A percentile compares a stretch with the other conserved stretches of the same genome.
Conservation (phyloP, 106 monocot species). For the Apostasia ramifera region DNA sequence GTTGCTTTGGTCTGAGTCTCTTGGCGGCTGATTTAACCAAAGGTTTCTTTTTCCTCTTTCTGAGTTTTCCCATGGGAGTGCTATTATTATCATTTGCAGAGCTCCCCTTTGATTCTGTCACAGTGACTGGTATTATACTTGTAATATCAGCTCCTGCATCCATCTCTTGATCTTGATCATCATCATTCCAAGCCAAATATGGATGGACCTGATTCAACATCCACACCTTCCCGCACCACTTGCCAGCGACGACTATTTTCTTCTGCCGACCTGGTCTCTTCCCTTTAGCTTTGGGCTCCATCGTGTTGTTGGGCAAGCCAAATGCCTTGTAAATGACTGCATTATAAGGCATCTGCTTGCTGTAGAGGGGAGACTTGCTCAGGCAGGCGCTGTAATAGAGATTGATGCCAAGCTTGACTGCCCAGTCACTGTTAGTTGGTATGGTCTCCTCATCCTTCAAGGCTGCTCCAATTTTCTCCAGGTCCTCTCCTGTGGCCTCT, state of each 20-base stretch:
- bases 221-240: conserved; percentile 91
- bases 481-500: conserved; percentile 41
- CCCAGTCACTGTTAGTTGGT: conserved; percentile 68
- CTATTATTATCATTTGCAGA: conserved; percentile 2
- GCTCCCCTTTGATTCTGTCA: conserved; percentile 1
- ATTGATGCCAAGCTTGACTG: conserved; percentile 80
- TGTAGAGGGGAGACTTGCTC: conserved; percentile 79
- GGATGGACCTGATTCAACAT: conserved; percentile 86
- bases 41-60: conserved; percentile 30
- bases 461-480: conserved; percentile 39
- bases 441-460: conserved; percentile 67
- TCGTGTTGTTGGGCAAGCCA: conserved; percentile 24
- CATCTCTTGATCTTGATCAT: conserved; percentile 20
- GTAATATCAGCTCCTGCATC: background rate
- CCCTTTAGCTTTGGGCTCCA: conserved; percentile 17
- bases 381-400: conserved; percentile 76
- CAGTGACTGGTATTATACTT: background rate
- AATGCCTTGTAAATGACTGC: conserved; percentile 66
- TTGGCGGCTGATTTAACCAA: conserved; percentile 24
- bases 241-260: conserved; percentile 53
- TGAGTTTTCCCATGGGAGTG: conserved; percentile 9
- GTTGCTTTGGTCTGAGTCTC: conserved; percentile 12
- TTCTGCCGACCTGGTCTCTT: conserved; percentile 47
- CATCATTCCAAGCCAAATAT: conserved; percentile 23
- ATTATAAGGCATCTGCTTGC: conserved; percentile 85